Base-by-base conservation (phyloP, 768 basidiomycete species). In the Mrakia hoshinonis region DNA sequence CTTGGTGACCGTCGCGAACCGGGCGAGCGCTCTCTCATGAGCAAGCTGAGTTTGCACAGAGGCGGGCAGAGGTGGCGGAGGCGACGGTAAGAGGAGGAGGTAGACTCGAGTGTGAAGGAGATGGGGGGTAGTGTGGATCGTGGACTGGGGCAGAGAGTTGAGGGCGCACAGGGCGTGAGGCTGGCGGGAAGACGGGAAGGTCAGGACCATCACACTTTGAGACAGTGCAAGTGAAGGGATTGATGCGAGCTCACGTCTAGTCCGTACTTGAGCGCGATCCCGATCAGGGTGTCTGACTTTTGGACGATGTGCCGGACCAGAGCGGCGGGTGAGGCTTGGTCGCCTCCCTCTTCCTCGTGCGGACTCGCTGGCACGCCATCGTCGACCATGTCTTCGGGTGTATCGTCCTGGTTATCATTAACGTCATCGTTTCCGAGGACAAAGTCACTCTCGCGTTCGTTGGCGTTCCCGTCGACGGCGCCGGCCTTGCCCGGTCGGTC, bases 81-180 rank as follows among this genome's bases (percentile, higher is more conserved):
- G 51, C 55, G 75, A 61, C 36, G 68, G 68, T 34, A 69, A 77
- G 69, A 75, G 75, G 18, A 75, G 79, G 67, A 77, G 73, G 43
- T 34, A 75, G 24, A n/a, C 66, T 68, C 65, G 74, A 79, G 4
- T 68, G 71, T 11, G 76, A 72, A 24, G 81, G 10, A 90, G 80
- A 76, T 90, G 87, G 7, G 89, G 89, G 0, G 86, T 89, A 0
- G 87, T 89, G 70, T 81, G 84, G 24, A 90, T 79, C 3, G 87
- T 86, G 75, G 84, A 87, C 6, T 82, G 79, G 0, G 89, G 87
- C 15, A 91, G 83, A 54, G 83, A 83, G 76, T 90, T 91, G 18
- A 89, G 79, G 24, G 80, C 84, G 76, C 88, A 89, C 4, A 91
- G 81, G 47, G 83, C 81, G 38, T 83, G 83, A 51, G 83, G 85